Base-by-base conservation (phyloP, 192 early-diverging fungal genomes). In the Coemansia sp. region DNA sequence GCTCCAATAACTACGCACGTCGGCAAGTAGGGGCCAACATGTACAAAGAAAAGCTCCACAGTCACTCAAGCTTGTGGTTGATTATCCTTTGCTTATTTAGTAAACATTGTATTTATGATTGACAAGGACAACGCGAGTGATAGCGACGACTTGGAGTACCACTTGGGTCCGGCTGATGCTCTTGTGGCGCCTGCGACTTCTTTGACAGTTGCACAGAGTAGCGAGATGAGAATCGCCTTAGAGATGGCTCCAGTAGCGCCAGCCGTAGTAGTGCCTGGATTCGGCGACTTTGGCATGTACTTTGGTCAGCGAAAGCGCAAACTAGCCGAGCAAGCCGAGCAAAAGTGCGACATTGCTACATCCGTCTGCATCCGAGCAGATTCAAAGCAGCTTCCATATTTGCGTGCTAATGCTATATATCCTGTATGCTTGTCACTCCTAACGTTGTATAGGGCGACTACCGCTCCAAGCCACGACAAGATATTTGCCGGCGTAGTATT, bases 401-500 rank as follows among this genome's bases (percentile, higher is more conserved):
- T 35, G 7, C 32, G 7, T 7, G 7, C 32, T 35, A 35, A 35
- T 35, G 2, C 32, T 35, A 54, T 51, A 27, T 15, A 12, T 5
- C 6, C 29, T 32, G 5, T 0, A 54, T 14, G 2, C 29, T 32
- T 54, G 27, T 17, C 29, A 7, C 7, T 35, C 32, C 32, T 35
- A 2, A 54, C 15, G 4, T 54, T 24, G 15, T 59, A 11, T 38
- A 57, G 65, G 9, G 41, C 54, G 8, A 31, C 19, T 17, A 46
- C 5, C 1, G 64, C 56, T 24, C 73, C 68, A 5, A 38, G 36
- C n/a, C 32, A 63, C 43, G 70, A 39, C 43, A 66, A 40, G 46
- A 73, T 76, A 62, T 82, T 82, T 37, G 53, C 67, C 12, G 71
- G 74, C 9, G 74, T 74, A 27, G 71, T 73, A 4, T 73, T 92